phyloP scores from a whole-genome alignment of 768 basidiomycete species.

The Naganishia friedmannii region DNA sequence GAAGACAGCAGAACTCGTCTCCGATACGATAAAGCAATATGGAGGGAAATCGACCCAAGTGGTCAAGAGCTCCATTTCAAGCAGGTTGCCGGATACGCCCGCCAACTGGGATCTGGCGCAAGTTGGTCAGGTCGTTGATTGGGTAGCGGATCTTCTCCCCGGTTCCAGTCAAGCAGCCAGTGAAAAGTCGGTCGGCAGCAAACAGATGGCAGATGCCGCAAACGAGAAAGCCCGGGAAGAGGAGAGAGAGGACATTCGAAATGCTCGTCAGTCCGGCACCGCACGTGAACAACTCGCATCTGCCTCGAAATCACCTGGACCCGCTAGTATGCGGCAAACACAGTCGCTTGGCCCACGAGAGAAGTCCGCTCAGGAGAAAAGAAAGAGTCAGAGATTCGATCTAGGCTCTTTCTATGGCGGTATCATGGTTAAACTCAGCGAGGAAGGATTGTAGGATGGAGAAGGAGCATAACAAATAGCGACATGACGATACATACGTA shows the following conservation, averaged over 20 bases:
- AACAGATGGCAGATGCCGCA: conserved; percentile 45
- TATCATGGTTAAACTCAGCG: conserved; percentile 80
- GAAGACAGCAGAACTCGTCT: conserved; percentile 33
- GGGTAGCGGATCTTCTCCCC: conserved; percentile 59
- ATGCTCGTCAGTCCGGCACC: conserved; percentile 2
- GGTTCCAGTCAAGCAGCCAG: conserved; percentile 48
- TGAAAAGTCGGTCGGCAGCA: conserved; percentile 36
- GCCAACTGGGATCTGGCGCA: conserved; percentile 45
- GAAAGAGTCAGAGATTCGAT: conserved; percentile 60
- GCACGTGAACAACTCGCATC: conserved; percentile 9
- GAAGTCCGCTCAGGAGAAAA: conserved; percentile 32
- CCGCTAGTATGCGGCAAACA: conserved; percentile 22
- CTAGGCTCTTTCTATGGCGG: conserved; percentile 88
- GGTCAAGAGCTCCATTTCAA: conserved; percentile 27
- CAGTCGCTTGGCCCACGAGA: conserved; percentile 32
- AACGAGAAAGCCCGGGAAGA: conserved; percentile 40
- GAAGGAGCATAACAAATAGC: background rate
- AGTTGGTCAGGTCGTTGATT: conserved; percentile 50
- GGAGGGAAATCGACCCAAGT: conserved; percentile 23
- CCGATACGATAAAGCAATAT: conserved; percentile 11
- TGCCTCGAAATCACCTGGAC: background rate
- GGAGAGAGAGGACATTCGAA: conserved; percentile 1
- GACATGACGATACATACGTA: too few species aligned
- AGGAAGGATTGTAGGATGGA: conserved; percentile 62
- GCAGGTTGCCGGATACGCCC: conserved; percentile 9